Evolutionary conservation across 306 rosid species (phyloP), one percentile per base, ranked within the genome.

Genomic region (Lablab purpureus): DNA sequence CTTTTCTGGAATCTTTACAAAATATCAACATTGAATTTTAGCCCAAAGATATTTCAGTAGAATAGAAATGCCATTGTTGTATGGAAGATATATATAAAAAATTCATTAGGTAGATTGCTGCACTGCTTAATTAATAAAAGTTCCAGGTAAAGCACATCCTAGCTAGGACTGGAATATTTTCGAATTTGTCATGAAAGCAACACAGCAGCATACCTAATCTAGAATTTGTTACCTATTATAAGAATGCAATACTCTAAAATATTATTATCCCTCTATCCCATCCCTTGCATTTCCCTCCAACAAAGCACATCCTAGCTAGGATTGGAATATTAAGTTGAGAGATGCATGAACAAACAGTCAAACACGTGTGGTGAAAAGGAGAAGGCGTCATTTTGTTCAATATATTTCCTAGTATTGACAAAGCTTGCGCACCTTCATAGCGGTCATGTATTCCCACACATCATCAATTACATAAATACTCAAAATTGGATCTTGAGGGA

Each of bases 381-480:
- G 55, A 36, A 58, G 73, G 49, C 18, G 34, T 63, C 74, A 28
- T 80, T 67, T 3, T 37, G 66, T 49, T 69, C 66, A 51, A 64
- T 19, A 67, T 45, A 50, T 45, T 50, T 51, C 54, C 37, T 45
- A 41, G 13, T 43, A 64, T 70, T 51, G 34, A 40, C 78, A 84
- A 10, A 40, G 41, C 18, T 66, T 63, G 46, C 49, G 27, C 58
- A 95, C 99, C 99, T 95, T 95, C 82, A 90, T 92, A 43, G 97
- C 97, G 75, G 88, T 81, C 99, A 95, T 95, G 89, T 92, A 92
- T 72, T 95, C 99, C 99, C 99, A 95, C 50, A 95, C 97, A 81
- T 91, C 99, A 80, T 95, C 99, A 66, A 95, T 93, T 78, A 95
- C 99, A 67, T 95, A 95, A 76, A 85, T 81, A 76, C 95, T 92